Conservation (phyloP, 805 yeast species). For the Saccharomycopsis synnaedendra region DNA sequence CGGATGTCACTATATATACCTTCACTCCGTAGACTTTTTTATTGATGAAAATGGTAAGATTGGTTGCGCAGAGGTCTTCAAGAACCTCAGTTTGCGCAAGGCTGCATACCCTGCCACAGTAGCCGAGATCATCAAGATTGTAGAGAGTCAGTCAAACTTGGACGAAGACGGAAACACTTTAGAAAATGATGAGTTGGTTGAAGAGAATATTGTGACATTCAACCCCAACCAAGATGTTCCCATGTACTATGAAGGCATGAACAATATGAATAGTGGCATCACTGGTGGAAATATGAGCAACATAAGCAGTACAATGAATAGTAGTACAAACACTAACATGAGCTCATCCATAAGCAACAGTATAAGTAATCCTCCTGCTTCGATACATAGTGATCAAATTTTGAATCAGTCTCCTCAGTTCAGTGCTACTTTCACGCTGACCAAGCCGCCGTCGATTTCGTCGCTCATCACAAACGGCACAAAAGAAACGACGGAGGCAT, state of each 20-base stretch:
- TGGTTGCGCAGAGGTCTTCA: conserved; percentile 4
- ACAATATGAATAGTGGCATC: neutral
- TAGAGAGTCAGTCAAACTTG: neutral
- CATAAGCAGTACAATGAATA: neutral
- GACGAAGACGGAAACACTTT: conserved; percentile 7
- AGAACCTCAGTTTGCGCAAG: conserved; percentile 1
- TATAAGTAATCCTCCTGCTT: neutral
- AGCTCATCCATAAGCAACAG: neutral
- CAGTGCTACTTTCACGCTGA: no score
- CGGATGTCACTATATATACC: conserved; percentile 14
- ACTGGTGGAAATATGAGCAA: neutral
- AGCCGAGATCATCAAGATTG: neutral
- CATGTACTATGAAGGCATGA: no score
- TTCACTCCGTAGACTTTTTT: conserved; percentile 12
- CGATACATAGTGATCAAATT: neutral
- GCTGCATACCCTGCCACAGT: neutral
- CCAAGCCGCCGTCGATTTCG: no score
- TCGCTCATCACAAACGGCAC: no score
- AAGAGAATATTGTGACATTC: conserved; percentile 11
- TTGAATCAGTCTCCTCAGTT: neutral
- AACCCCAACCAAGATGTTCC: neutral
- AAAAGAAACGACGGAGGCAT: no score
- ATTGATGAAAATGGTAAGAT: conserved; percentile 5
- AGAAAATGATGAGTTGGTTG: conserved; percentile 10
- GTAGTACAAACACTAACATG: neutral